Conservation (phyloP, 108 stramenopile genomes). For the Pseudonitzschia multistriata region DNA sequence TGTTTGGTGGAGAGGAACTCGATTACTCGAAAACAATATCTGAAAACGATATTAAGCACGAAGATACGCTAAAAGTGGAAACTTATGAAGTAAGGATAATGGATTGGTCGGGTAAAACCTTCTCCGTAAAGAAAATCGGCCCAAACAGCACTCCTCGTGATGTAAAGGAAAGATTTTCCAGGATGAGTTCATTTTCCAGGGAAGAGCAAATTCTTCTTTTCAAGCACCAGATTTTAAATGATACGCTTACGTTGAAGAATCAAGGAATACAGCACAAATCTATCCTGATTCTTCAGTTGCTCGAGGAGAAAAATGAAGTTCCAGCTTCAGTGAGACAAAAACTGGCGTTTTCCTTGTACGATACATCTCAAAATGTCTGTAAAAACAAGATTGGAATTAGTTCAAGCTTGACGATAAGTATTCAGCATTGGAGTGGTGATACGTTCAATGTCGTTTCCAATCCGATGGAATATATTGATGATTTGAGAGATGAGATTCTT, state of each 20-base stretch:
- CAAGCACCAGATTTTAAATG: constrained; percentile 15
- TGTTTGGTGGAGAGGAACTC: constrained; percentile 32
- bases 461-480: constrained; percentile 18
- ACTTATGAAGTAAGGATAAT: constrained; percentile 12
- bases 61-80: constrained; percentile 24
- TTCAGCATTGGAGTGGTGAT: constrained; percentile 24
- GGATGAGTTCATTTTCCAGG: constrained; percentile 1
- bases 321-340: background rate
- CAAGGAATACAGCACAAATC: constrained; percentile 22
- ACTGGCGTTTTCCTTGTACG: background rate
- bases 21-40: constrained; percentile 14
- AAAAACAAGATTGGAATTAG: background rate
- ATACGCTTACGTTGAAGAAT: constrained; percentile 9
- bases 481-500: constrained; percentile 14
- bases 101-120: constrained; percentile 19
- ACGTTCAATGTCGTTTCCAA: background rate
- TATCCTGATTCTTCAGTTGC: constrained; percentile 10
- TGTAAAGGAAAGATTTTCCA: constrained; percentile 13
- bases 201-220: constrained; percentile 15
- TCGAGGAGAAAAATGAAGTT: background rate
- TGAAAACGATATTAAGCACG: constrained; percentile 14
- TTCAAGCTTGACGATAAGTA: background rate
- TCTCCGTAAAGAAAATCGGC: constrained; percentile 1
- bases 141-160: constrained; percentile 3
- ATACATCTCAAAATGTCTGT: background rate